Conservation (phyloP, 306 rosid species). For the Pueraria montana region DNA sequence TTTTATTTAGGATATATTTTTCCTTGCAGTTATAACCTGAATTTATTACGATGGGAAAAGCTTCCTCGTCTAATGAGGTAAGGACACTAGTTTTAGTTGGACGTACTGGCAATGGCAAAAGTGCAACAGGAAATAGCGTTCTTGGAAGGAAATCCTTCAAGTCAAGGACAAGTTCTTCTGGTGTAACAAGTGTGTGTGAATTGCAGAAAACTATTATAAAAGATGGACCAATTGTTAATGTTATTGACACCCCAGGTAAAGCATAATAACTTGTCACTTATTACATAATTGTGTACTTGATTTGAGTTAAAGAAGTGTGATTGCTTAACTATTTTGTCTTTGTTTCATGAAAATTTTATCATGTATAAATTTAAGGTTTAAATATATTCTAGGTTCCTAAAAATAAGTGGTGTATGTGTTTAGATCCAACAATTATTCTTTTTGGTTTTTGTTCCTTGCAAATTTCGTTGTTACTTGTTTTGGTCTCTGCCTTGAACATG, state of each 20-base stretch:
- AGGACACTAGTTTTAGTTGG: constrained; percentile 91
- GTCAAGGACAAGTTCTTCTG: constrained; percentile 64
- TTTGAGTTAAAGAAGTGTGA: not conserved
- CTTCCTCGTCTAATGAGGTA: constrained; percentile 55
- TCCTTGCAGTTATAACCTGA: not conserved
- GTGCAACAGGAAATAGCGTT: constrained; percentile 88
- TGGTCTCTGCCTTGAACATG: not conserved
- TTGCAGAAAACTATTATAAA: constrained; percentile 47
- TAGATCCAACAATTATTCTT: not conserved
- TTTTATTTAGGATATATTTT: not conserved
- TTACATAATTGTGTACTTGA: not conserved
- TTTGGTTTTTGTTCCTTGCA: not conserved
- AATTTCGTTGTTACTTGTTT: not conserved
- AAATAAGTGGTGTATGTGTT: not conserved
- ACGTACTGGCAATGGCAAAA: constrained; percentile 88
- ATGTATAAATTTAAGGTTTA: not conserved
- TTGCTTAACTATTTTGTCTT: constrained; percentile 33
- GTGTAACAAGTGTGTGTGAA: constrained; percentile 68
- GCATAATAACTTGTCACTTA: not conserved
- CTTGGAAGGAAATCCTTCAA: constrained; percentile 72
- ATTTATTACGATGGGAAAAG: not conserved
- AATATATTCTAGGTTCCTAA: not conserved
- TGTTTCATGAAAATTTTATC: not conserved
- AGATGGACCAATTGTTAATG: constrained; percentile 74
- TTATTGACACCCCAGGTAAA: constrained; percentile 92